Percentiles rank a stretch among this genome's conserved stretches.
These are phyloP conservation scores for Pythium oligandrum DNA, from an alignment of 352 stramenopile species.

Conservation along the genomic window DNA sequence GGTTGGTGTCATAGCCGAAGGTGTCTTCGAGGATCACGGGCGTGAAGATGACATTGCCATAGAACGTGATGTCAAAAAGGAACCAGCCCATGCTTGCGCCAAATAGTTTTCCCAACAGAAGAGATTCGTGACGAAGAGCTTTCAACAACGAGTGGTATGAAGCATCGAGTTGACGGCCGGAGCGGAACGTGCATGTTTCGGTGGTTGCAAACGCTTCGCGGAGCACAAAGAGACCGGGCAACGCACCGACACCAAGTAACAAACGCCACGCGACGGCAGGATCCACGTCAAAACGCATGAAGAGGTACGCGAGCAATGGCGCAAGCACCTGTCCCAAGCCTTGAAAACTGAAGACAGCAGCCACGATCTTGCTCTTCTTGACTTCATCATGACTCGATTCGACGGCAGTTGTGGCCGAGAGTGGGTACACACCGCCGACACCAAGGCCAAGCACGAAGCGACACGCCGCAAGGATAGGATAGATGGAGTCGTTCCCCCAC, in stretches of 20 bases:
- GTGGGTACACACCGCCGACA: conserved; percentile 76
- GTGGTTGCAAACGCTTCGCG: conserved; percentile 42
- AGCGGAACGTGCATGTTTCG: conserved; percentile 15
- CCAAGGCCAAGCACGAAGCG: conserved; percentile 73
- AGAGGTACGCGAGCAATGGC: conserved; percentile 56
- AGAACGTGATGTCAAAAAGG: conserved; percentile 90
- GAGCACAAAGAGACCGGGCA: conserved; percentile 60
- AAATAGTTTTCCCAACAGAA: conserved; percentile 51
- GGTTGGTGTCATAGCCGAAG: conserved; percentile 50
- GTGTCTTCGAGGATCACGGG: conserved; percentile 75
- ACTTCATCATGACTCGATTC: conserved; percentile 41
- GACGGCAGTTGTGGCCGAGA: conserved; percentile 67
- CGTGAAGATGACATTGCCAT: conserved; percentile 88
- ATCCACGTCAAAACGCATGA: conserved; percentile 33
- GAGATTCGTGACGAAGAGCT: conserved; percentile 23
- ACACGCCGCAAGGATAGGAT: conserved; percentile 57
- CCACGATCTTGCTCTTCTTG: conserved; percentile 63
- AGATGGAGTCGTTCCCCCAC: conserved; percentile 50
- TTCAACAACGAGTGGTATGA: conserved; percentile 21
- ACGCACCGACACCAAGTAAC: conserved; percentile 41
- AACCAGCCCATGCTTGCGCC: conserved; percentile 89
- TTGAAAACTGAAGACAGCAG: conserved; percentile 64
- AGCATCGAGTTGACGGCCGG: conserved; percentile 5
- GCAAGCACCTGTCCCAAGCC: conserved; percentile 52
- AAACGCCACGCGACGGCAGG: conserved; percentile 43